Conservation (phyloP, 495 filamentous ascomycete genomes). For the Tuber umbilicatum region DNA sequence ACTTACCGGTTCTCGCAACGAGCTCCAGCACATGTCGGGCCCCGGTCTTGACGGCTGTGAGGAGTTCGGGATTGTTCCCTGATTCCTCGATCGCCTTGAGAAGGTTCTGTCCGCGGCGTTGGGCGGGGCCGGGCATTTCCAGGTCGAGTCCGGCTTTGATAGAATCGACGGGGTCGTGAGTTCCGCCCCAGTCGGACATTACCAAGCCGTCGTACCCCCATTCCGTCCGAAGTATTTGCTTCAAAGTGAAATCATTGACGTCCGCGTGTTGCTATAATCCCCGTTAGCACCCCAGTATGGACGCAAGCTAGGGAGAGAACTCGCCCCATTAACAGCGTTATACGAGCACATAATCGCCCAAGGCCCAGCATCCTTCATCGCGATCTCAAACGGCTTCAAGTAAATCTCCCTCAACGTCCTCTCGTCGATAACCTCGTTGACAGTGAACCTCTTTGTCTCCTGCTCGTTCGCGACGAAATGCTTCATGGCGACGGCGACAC, state of each 20-base stretch:
- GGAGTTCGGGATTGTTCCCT: constrained; percentile 45
- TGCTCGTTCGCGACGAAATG: constrained; percentile 82
- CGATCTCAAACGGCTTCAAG: constrained; percentile 55
- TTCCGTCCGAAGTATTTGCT: constrained; percentile 53
- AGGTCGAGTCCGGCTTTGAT: constrained; percentile 55
- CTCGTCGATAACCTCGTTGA: constrained; percentile 62
- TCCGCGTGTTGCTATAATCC: constrained; percentile 53
- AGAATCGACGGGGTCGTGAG: constrained; percentile 49
- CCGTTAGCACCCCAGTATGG: not conserved
- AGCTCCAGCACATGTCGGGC: constrained; percentile 63
- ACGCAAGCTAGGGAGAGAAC: constrained; percentile 45
- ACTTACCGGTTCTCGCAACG: constrained; percentile 56
- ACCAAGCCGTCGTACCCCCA: constrained; percentile 55
- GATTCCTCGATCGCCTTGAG: constrained; percentile 57
- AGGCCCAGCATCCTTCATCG: constrained; percentile 51
- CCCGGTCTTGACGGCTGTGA: constrained; percentile 48
- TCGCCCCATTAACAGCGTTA: constrained; percentile 54
- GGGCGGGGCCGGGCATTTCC: constrained; percentile 56
- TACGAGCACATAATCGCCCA: constrained; percentile 57
- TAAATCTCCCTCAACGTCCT: constrained; percentile 69
- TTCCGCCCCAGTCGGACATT: constrained; percentile 55
- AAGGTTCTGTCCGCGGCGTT: constrained; percentile 55
- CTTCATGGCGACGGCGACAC: constrained; percentile 71
- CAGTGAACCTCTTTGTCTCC: constrained; percentile 67
- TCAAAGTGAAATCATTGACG: constrained; percentile 59